Conservation (phyloP, 306 rosid species). For the Cercis canadensis region DNA sequence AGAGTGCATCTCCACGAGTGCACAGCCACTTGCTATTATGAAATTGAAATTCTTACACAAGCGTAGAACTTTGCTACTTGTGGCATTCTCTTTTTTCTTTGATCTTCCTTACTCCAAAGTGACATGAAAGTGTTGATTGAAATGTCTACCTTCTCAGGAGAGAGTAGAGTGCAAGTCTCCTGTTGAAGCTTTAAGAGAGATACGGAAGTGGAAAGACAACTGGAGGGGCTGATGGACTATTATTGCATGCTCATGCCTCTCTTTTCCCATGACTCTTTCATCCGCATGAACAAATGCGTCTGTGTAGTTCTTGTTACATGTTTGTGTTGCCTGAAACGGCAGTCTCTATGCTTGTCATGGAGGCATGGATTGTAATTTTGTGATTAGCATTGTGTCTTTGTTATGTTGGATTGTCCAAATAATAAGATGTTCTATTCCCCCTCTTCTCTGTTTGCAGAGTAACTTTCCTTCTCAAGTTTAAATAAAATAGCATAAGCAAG, state of each 20-base stretch:
- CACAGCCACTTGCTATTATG: not conserved
- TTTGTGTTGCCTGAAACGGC: slow-evolving; percentile 30
- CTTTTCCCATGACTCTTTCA: too few relatives aligned
- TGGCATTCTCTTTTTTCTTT: slow-evolving; percentile 14
- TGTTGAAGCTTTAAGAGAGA: slow-evolving; percentile 68
- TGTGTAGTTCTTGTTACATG: slow-evolving; percentile 17
- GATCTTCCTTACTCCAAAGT: not conserved
- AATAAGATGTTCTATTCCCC: slow-evolving; percentile 35
- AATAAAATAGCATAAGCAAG: not conserved
- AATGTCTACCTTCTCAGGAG: slow-evolving; percentile 50
- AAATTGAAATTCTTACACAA: slow-evolving; percentile 7
- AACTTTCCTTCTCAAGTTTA: slow-evolving; percentile 20
- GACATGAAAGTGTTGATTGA: slow-evolving; percentile 14
- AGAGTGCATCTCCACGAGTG: slow-evolving; percentile 2
- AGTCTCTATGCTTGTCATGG: slow-evolving; percentile 32
- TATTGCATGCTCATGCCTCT: slow-evolving; percentile 11
- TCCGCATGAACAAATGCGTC: slow-evolving; percentile 14
- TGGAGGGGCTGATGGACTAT: slow-evolving; percentile 65
- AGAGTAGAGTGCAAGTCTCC: slow-evolving; percentile 62
- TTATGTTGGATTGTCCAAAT: slow-evolving; percentile 40
- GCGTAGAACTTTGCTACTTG: slow-evolving; percentile 8
- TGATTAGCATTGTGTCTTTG: slow-evolving; percentile 15
- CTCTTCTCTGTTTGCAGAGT: slow-evolving; percentile 11
- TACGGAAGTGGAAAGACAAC: slow-evolving; percentile 69
- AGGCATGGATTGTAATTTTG: not conserved